Percentiles rank a stretch among this genome's conserved stretches.
phyloP scores from a whole-genome alignment of 768 basidiomycete genomes.

The Holtermanniella nyarrowii region DNA sequence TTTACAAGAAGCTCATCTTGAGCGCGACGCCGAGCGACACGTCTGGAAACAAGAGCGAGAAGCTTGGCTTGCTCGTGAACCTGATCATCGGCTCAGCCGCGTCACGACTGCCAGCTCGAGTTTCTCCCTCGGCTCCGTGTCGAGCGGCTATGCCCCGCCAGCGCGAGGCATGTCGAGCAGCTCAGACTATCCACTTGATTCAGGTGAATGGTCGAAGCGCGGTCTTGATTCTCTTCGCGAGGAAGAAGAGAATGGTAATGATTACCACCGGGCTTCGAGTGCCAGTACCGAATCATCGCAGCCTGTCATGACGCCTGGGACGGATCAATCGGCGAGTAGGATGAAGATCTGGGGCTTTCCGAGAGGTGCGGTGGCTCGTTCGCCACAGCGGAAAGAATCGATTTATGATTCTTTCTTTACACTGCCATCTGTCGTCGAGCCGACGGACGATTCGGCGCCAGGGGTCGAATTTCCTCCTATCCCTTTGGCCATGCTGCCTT shows the following conservation, averaged over 20 bases:
- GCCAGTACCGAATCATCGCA: not conserved
- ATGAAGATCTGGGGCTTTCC: slow-evolving; percentile 23
- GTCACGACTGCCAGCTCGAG: not conserved
- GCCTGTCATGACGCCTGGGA: not conserved
- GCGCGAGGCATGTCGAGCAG: no score
- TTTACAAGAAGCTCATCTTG: slow-evolving; percentile 1
- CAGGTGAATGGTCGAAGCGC: not conserved
- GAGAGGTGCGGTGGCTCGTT: slow-evolving; percentile 1
- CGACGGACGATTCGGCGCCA: not conserved
- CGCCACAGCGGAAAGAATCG: slow-evolving; percentile 4
- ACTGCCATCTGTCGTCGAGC: not conserved
- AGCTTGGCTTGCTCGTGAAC: not conserved
- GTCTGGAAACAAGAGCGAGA: not conserved
- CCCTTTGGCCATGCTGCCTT: not conserved
- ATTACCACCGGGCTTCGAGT: not conserved
- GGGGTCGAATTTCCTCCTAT: slow-evolving; percentile 8
- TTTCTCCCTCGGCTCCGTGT: not conserved
- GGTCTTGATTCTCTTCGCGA: not conserved
- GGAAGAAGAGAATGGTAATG: not conserved
- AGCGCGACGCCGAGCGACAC: not conserved
- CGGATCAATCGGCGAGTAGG: slow-evolving; percentile 4
- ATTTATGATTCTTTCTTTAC: slow-evolving; percentile 11
- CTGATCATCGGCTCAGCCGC: not conserved
- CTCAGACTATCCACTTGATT: not conserved
- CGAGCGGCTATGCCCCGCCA: not conserved